Conservation (phyloP, 1,139 yeast species). For the Taphrina flavorubra region DNA sequence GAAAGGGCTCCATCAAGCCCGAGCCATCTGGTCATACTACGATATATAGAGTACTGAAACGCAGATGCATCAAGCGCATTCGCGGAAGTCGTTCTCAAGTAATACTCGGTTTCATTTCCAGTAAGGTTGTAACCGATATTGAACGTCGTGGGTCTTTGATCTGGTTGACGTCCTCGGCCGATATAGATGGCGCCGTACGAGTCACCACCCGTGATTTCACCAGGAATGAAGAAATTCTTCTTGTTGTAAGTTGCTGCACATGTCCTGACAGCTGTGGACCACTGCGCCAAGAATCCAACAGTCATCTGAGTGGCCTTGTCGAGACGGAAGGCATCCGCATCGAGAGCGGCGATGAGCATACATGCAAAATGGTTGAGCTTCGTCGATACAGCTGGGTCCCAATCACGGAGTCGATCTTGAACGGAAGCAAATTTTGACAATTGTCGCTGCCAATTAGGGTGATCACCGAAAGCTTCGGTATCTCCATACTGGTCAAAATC, state of each 20-base stretch:
- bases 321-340: slow-evolving; percentile 44
- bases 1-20: slow-evolving; percentile 41
- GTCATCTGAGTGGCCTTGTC: slow-evolving; percentile 44
- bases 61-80: slow-evolving; percentile 42
- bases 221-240: slow-evolving; percentile 43
- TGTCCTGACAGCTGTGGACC: slow-evolving; percentile 39
- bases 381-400: slow-evolving; percentile 41
- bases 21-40: slow-evolving; percentile 38
- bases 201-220: slow-evolving; percentile 43
- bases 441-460: slow-evolving; percentile 44
- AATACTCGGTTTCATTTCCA: slow-evolving; percentile 33
- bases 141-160: slow-evolving; percentile 34
- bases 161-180: slow-evolving; percentile 43
- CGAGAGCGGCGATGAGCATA: slow-evolving; percentile 41
- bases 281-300: slow-evolving; percentile 42
- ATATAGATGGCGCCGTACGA: slow-evolving; percentile 42
- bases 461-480: slow-evolving; percentile 43
- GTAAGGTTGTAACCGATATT: slow-evolving; percentile 35
- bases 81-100: slow-evolving; percentile 20
- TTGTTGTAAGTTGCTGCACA: slow-evolving; percentile 41
- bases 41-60: slow-evolving; percentile 42
- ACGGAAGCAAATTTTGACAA: slow-evolving; percentile 44
- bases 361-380: slow-evolving; percentile 42
- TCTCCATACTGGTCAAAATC: slow-evolving; percentile 44
- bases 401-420: slow-evolving; percentile 44